Conservation (phyloP, 345 rosid species). For the Eucalyptus pauciflora region DNA sequence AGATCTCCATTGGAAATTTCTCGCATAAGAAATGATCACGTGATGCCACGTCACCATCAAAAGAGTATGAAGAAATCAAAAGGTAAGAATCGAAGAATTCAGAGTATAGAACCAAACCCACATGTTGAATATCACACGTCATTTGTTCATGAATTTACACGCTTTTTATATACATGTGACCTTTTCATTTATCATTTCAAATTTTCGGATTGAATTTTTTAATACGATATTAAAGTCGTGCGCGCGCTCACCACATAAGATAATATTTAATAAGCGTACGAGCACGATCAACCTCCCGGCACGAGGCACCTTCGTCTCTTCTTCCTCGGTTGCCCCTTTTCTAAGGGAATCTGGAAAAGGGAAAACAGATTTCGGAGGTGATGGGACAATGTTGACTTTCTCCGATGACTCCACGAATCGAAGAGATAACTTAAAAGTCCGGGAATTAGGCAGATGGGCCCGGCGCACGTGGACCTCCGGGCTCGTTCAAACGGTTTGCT, state of each 20-base stretch:
- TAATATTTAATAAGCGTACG: not conserved
- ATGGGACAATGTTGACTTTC: not conserved
- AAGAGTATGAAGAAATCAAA: not conserved
- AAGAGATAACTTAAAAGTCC: not conserved
- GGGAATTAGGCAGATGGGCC: not conserved
- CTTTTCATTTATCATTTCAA: not conserved
- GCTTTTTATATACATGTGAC: not conserved
- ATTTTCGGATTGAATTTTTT: not conserved
- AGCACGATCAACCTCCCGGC: not conserved
- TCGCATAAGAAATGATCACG: not conserved
- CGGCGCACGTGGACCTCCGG: not conserved
- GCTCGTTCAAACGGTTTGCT: not conserved
- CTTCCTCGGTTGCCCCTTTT: not conserved
- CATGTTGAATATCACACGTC: rapidly evolving
- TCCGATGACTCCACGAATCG: not conserved
- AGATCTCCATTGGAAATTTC: not conserved
- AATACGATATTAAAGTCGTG: not conserved
- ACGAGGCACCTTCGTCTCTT: not conserved
- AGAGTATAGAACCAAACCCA: not conserved
- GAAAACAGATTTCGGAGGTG: not conserved
- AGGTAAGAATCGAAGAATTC: not conserved
- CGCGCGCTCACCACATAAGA: not conserved
- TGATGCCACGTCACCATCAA: not conserved
- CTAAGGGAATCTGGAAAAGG: not conserved
- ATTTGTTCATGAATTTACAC: not conserved